Evolutionary conservation across 2,329 filamentous ascomycete species (phyloP).

Genomic region (Ceratocystis diversiconidia): DNA sequence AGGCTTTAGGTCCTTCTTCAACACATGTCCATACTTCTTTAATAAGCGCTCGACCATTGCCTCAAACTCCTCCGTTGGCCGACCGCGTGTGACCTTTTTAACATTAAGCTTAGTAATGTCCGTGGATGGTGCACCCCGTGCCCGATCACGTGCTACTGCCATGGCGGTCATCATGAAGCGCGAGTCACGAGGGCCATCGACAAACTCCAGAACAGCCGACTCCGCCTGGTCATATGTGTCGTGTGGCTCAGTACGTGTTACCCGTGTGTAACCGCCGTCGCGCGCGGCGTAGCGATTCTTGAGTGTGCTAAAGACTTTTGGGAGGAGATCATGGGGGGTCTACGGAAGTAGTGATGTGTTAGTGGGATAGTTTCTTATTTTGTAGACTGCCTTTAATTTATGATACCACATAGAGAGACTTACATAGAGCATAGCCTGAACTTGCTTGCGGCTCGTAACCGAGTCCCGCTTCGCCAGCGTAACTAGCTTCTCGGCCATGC

Average conservation of each 20-base stretch:
- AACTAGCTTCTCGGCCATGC: conserved; percentile 84
- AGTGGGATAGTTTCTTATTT: too few relatives aligned
- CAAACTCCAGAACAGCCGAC: conserved; percentile 83
- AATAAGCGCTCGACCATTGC: conserved; percentile 38
- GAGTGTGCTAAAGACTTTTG: conserved; percentile 78
- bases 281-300: conserved; percentile 63
- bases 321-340: conserved; percentile 56
- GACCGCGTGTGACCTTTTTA: conserved; percentile 65
- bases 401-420: conserved; percentile 22
- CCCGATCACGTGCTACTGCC: conserved; percentile 53
- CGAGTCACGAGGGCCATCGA: conserved; percentile 88
- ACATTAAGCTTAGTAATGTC: conserved; percentile 66
- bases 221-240: conserved; percentile 73
- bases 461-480: conserved; percentile 90
- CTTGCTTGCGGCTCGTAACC: conserved; percentile 59
- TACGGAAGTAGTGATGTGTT: conserved; percentile 24
- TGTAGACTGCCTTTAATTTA: too few relatives aligned
- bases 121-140: conserved; percentile 43
- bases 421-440: conserved; percentile 77
- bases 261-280: conserved; percentile 86
- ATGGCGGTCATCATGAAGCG: conserved; percentile 88
- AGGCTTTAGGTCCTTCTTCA: conserved; percentile 17
- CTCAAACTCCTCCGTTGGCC: conserved; percentile 56
- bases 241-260: conserved; percentile 79
- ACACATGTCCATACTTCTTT: conserved; percentile 24